These are phyloP conservation scores for Aureobasidium leucospermi DNA, from an alignment of 2,329 filamentous ascomycete species.

Conservation along the genomic window DNA sequence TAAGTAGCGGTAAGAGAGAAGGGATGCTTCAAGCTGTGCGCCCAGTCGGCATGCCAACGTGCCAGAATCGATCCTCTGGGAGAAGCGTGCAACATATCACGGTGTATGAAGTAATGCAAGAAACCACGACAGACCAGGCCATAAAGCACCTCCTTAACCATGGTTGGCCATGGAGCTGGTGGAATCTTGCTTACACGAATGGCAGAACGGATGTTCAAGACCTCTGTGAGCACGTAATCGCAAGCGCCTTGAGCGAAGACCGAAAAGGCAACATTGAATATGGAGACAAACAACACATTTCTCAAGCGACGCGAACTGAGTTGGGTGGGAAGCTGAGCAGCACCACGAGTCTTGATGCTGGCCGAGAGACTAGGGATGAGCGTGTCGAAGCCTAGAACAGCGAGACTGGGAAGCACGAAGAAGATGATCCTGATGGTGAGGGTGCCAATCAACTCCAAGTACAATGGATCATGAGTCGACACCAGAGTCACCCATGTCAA, in stretches of 20 bases:
- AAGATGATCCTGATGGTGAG: slow-evolving; percentile 60
- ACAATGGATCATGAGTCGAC: slow-evolving; percentile 65
- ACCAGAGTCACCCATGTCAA: slow-evolving; percentile 83
- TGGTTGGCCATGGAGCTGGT: slow-evolving; percentile 53
- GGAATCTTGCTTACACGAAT: slow-evolving; percentile 52
- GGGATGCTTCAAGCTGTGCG: slow-evolving; percentile 50
- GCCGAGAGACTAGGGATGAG: slow-evolving; percentile 61
- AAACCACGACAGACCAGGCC: slow-evolving; percentile 53
- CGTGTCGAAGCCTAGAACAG: slow-evolving; percentile 68
- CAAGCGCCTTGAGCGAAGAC: slow-evolving; percentile 48
- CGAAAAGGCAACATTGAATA: slow-evolving; percentile 49
- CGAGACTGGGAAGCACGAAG: slow-evolving; percentile 64
- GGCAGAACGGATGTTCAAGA: slow-evolving; percentile 47
- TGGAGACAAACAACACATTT: slow-evolving; percentile 46
- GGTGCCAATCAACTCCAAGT: slow-evolving; percentile 67
- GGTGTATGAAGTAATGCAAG: slow-evolving; percentile 68
- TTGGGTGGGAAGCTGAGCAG: slow-evolving; percentile 39
- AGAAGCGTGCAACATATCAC: slow-evolving; percentile 57
- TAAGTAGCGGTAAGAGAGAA: slow-evolving; percentile 58
- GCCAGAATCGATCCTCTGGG: slow-evolving; percentile 21
- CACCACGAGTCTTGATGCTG: slow-evolving; percentile 60
- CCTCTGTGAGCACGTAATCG: slow-evolving; percentile 48
- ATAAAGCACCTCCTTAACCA: slow-evolving; percentile 47
- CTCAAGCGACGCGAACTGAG: slow-evolving; percentile 37
- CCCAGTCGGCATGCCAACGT: slow-evolving; percentile 46